These are phyloP conservation scores for Penicillium taxi DNA, from an alignment of 495 filamentous ascomycete species.

Conservation along the genomic window DNA sequence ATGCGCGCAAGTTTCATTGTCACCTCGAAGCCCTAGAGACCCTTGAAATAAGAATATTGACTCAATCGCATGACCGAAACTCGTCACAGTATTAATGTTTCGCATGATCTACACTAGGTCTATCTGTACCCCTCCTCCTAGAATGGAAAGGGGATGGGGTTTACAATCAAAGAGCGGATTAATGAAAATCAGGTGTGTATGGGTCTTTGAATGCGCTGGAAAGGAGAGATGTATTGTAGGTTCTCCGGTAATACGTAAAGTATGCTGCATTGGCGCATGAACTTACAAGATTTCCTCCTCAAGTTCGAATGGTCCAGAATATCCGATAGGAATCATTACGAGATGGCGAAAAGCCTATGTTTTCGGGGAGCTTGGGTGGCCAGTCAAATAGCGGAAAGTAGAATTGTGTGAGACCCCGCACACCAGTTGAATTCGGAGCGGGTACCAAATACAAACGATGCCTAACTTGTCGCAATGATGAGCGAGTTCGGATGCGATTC, in stretches of 20 bases:
- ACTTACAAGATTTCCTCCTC: too few species aligned
- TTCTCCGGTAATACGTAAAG: neutral
- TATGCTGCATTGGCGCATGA: conserved; percentile 2
- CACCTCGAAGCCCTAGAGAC: neutral
- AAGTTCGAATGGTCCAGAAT: conserved; percentile 12
- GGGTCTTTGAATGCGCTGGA: neutral
- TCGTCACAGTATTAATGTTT: conserved; percentile 18
- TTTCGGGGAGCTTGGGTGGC: conserved; percentile 1
- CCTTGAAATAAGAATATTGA: neutral
- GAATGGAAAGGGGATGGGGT: conserved; percentile 10
- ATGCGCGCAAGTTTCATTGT: too few species aligned
- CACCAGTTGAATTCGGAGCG: conserved; percentile 6
- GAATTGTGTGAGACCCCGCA: conserved; percentile 12
- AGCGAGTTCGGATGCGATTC: conserved; percentile 21
- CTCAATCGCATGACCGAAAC: conserved; percentile 20
- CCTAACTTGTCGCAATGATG: conserved; percentile 15
- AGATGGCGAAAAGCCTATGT: conserved; percentile 5
- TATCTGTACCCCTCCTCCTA: conserved; percentile 27
- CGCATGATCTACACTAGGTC: conserved; percentile 23
- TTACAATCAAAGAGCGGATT: too few species aligned
- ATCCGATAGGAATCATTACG: conserved; percentile 7
- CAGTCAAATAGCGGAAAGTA: conserved; percentile 5
- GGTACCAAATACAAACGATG: conserved; percentile 10
- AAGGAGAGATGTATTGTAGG: neutral
- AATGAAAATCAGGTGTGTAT: neutral